A percentile compares a stretch with the other conserved stretches of the same genome.
Conservation (phyloP, 768 basidiomycete genomes). For the Pisolithus albus region DNA sequence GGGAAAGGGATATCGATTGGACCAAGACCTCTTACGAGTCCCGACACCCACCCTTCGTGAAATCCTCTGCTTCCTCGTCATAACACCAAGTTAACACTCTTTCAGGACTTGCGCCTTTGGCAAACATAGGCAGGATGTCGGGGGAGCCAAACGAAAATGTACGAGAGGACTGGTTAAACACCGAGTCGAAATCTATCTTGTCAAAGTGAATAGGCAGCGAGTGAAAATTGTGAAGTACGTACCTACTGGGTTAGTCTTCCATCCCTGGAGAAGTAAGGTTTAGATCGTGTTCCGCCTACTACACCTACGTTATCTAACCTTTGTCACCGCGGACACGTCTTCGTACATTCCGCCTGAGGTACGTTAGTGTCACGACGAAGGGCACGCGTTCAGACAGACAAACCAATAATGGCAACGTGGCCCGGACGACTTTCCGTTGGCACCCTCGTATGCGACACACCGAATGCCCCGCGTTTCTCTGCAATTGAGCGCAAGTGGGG, state of each 20-base stretch:
- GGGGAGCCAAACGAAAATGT: constrained; percentile 85
- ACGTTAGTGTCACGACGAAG: constrained; percentile 4
- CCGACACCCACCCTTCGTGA: constrained; percentile 59
- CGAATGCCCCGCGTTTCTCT: constrained; percentile 66
- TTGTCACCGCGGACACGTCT: constrained; percentile 82
- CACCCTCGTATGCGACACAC: constrained; percentile 79
- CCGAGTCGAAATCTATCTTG: constrained; percentile 75
- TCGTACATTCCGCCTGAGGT: constrained; percentile 82
- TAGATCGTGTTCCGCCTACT: constrained; percentile 1
- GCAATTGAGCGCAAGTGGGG: constrained; percentile 67
- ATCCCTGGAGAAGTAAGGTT: constrained; percentile 43
- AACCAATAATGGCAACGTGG: constrained; percentile 83
- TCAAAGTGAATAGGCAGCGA: not conserved
- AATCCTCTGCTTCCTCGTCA: constrained; percentile 73
- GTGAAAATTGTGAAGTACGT: not conserved
- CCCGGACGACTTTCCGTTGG: constrained; percentile 87
- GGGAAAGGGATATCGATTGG: not conserved
- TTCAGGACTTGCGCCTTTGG: constrained; percentile 60
- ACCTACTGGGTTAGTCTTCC: constrained; percentile 76
- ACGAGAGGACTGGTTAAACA: constrained; percentile 73
- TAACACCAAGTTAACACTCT: constrained; percentile 75
- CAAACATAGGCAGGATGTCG: constrained; percentile 86
- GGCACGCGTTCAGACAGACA: constrained; percentile 2
- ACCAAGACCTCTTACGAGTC: not conserved
- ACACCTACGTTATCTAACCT: constrained; percentile 36